Evolutionary conservation across 2,329 filamentous ascomycete genomes (phyloP).

Genomic region (Aspergillus pseudoterreus): DNA sequence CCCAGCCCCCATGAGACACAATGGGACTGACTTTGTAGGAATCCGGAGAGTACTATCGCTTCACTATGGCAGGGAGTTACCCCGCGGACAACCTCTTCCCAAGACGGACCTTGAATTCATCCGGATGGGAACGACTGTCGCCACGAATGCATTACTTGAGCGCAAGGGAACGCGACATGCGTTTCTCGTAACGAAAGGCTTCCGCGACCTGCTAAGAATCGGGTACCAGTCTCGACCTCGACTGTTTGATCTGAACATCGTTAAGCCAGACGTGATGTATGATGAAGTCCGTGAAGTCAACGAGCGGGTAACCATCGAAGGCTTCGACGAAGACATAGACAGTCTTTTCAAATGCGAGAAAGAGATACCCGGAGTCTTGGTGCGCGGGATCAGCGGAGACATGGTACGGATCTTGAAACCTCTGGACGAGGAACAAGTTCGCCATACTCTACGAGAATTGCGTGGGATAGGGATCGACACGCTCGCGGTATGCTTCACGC

Average conservation of each 20-base stretch:
- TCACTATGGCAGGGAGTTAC: conserved; percentile 32
- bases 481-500: conserved; percentile 57
- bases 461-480: conserved; percentile 33
- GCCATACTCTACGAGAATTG: conserved; percentile 55
- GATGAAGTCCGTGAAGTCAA: conserved; percentile 80
- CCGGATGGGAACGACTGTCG: conserved; percentile 91
- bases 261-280: conserved; percentile 81
- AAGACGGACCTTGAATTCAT: conserved; percentile 50
- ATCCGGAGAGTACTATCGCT: conserved; percentile 64
- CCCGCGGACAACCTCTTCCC: conserved; percentile 33
- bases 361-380: conserved; percentile 9
- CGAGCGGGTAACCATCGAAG: conserved; percentile 72
- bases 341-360: conserved; percentile 13
- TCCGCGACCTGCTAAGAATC: conserved; percentile 80
- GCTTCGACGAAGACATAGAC: conserved; percentile 25
- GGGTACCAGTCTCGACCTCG: conserved; percentile 88
- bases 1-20: conserved; percentile 21
- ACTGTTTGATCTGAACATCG: conserved; percentile 89
- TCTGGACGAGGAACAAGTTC: conserved; percentile 51
- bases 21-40: conserved; percentile 44
- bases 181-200: conserved; percentile 81
- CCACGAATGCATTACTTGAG: conserved; percentile 85
- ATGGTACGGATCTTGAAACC: conserved; percentile 63
- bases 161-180: conserved; percentile 85
- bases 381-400: conserved; percentile 56